A percentile compares a stretch with the other conserved stretches of the same genome.
phyloP scores from a whole-genome alignment of 2,329 filamentous ascomycete genomes.

The Cryphonectria radicalis region DNA sequence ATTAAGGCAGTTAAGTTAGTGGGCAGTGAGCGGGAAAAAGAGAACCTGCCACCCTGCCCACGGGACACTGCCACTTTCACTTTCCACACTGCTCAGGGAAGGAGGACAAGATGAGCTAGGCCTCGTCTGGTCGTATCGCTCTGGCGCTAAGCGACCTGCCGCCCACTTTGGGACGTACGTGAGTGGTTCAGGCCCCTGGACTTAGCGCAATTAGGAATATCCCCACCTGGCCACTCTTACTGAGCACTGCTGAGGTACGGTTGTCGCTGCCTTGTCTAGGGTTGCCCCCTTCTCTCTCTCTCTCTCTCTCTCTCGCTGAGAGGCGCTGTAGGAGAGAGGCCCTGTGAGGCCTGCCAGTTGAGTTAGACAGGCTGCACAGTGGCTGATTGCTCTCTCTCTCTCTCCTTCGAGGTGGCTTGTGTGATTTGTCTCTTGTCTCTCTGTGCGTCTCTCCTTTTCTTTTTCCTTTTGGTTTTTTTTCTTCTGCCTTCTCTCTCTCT shows the following conservation, averaged over 20 bases:
- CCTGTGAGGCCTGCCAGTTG: background rate
- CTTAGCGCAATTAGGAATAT: background rate
- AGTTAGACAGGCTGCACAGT: background rate
- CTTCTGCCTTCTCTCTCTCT: background rate
- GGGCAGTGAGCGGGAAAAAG: background rate
- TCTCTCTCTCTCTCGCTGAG: background rate
- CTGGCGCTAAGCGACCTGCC: background rate
- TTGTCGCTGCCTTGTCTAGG: conserved; percentile 1
- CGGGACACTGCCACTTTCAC: background rate
- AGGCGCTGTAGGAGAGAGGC: background rate
- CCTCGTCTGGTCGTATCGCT: background rate
- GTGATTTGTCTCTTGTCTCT: background rate
- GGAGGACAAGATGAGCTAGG: conserved; percentile 4
- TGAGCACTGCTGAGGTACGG: background rate
- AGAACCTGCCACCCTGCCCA: background rate
- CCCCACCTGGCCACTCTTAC: background rate
- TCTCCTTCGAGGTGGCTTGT: background rate
- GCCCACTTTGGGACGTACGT: conserved; percentile 1
- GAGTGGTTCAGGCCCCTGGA: background rate
- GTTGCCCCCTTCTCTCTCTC: background rate
- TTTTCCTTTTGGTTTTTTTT: background rate
- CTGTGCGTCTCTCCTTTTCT: background rate
- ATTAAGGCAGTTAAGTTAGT: background rate
- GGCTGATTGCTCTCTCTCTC: background rate
- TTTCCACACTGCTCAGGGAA: background rate